phyloP scores from a whole-genome alignment of 2,329 filamentous ascomycete genomes.

The Paecilomyces sp. region DNA sequence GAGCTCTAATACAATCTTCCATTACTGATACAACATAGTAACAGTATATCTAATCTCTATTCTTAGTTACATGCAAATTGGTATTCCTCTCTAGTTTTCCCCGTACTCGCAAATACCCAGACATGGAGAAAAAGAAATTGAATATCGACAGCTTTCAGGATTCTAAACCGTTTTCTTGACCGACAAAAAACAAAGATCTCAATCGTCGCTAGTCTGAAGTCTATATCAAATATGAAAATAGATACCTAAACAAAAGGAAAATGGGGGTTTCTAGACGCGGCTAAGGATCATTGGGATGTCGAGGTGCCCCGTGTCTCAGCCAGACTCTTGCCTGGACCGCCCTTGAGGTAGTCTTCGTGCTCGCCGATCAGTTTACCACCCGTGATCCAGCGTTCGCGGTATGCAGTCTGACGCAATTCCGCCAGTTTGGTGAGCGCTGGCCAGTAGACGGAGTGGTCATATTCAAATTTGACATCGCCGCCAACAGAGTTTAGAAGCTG shows the following conservation, averaged over 20 bases:
- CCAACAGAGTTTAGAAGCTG: conserved; percentile 76
- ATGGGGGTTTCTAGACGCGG: not conserved
- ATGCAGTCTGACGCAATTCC: conserved; percentile 55
- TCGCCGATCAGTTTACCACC: conserved; percentile 79
- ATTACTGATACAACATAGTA: not conserved
- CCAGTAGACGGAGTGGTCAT: conserved; percentile 87
- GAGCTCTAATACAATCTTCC: no score
- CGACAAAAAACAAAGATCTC: not conserved
- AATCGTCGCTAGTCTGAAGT: not conserved
- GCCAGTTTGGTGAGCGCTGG: conserved; percentile 70
- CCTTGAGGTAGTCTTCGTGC: conserved; percentile 78
- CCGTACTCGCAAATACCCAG: not conserved
- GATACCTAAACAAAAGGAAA: not conserved
- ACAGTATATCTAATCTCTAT: not conserved
- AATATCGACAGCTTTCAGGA: not conserved
- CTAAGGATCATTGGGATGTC: not conserved
- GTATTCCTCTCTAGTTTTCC: not conserved
- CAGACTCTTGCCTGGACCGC: conserved; percentile 44
- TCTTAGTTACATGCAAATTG: not conserved
- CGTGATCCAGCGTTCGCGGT: conserved; percentile 65
- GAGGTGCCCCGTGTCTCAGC: conserved; percentile 10
- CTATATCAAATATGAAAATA: not conserved
- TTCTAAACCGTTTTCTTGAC: not conserved
- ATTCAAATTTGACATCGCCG: conserved; percentile 80
- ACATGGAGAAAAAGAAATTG: not conserved